A percentile compares a stretch with the other conserved stretches of the same genome.
phyloP scores from a whole-genome alignment of 768 basidiomycete species.

The Leccinum variicolor region DNA sequence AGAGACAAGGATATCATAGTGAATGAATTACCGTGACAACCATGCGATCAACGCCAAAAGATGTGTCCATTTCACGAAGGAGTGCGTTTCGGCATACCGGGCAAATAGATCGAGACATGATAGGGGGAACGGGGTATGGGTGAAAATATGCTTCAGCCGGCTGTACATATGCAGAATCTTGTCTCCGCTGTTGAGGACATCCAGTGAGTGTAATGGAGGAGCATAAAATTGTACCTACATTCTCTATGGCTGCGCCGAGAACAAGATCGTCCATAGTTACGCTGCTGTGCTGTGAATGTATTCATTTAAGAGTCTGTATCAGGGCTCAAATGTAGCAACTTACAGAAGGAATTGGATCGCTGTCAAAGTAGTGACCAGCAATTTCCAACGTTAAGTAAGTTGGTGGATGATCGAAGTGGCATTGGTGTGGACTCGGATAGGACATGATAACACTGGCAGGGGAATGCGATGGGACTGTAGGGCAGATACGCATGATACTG shows the following conservation, averaged over 20 bases:
- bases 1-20: not conserved
- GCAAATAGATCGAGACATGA: not conserved
- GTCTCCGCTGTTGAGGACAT: not conserved
- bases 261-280: not conserved
- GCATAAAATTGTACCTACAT: not conserved
- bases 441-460: not conserved
- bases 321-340: not conserved
- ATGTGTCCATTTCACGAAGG: not conserved
- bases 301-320: not conserved
- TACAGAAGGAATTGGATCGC: not conserved
- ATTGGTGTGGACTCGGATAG: not conserved
- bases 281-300: not conserved
- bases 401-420: not conserved
- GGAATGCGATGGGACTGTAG: not conserved
- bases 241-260: not conserved
- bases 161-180: not conserved
- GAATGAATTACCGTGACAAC: not conserved
- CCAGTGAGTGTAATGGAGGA: not conserved
- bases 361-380: not conserved
- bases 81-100: not conserved
- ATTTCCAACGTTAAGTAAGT: not conserved
- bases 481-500: not conserved
- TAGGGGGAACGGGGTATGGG: not conserved
- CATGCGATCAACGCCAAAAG: not conserved
- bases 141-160: not conserved